Evolutionary conservation across 371 early-diverging fungal species (phyloP), one percentile per base, ranked within the genome.

Genomic region (Rhizopus microsporus): DNA sequence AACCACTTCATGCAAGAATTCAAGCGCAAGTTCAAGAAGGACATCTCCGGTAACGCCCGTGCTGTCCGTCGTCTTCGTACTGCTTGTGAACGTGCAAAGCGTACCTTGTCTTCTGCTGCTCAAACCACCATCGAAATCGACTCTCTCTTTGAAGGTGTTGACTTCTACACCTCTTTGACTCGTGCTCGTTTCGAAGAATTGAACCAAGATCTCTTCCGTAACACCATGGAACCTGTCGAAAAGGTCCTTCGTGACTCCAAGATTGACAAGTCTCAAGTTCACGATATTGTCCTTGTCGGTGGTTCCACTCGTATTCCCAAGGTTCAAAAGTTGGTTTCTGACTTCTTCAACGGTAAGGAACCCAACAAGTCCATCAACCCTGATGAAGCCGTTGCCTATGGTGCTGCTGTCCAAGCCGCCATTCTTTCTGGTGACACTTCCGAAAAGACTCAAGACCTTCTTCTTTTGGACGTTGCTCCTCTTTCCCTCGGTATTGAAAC

Each of bases 261-360:
- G 91, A 86, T 94, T 66, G 94, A 92, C 74, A 99, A 98, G 88
- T 67, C 80, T 63, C 63, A 80, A 51, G 93, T 99, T 62, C 81
- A 96, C 74, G 97, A 98, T 73, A 95, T 99, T 69, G 96, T 99
- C 67, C 84, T 99, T 35, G 99, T 99, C 68, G 99, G 99, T 80
- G 99, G 99, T 70, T 97, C 98, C 68, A 98, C 99, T 62, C 98
- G 99, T 90, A 99, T 99, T 80, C 99, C 99, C 82, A 98, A 95
- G 90, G 93, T 99, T 68, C 97, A 96, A 81, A 92, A 97, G 85
- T 85, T 99, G 69, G 91, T 99, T 59, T 90, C 93, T 23, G 98
- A 98, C 82, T 93, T 83, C 84, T 98, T 98, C 83, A 88, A 93
- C 82, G 96, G 94, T 72, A 95, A 93, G 85, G 91, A 95, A 80